phyloP scores from a whole-genome alignment of 2,329 filamentous ascomycete species.

The Tricladium varicosporioides region DNA sequence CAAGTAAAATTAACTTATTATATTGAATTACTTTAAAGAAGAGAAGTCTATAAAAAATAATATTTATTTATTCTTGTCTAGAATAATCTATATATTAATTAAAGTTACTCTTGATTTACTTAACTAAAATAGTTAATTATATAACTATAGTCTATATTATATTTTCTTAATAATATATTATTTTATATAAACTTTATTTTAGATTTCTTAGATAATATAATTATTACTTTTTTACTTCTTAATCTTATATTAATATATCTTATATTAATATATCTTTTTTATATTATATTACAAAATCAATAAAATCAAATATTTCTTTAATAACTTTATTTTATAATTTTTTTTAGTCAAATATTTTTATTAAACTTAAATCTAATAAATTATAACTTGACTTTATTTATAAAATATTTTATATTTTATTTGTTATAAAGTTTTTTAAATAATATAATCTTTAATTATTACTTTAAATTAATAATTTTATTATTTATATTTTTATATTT shows the following conservation, averaged over 20 bases:
- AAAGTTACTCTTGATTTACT: too few species aligned
- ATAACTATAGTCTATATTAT: too few species aligned
- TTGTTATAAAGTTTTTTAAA: slow-evolving; percentile 15
- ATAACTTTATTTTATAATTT: too few species aligned
- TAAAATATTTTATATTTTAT: slow-evolving; percentile 19
- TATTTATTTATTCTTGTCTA: too few species aligned
- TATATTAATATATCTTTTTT: slow-evolving; percentile 20
- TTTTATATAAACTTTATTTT: slow-evolving; percentile 24
- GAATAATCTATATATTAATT: too few species aligned
- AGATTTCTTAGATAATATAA: slow-evolving; percentile 25
- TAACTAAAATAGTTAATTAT: too few species aligned
- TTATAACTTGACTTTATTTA: slow-evolving; percentile 22
- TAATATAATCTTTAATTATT: slow-evolving; percentile 14
- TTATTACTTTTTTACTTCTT: too few species aligned
- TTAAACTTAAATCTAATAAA: slow-evolving; percentile 16
- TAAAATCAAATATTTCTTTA: too few species aligned
- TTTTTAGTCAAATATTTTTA: slow-evolving; percentile 20
- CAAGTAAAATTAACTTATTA: too few species aligned
- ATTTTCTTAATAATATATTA: too few species aligned
- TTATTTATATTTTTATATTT: slow-evolving; percentile 12
- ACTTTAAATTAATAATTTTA: slow-evolving; percentile 16
- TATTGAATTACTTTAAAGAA: too few species aligned
- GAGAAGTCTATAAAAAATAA: too few species aligned
- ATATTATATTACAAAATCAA: slow-evolving; percentile 30
- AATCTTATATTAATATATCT: slow-evolving; percentile 16